phyloP scores from a whole-genome alignment of 2,329 filamentous ascomycete species.

The Fusarium haematococcum region DNA sequence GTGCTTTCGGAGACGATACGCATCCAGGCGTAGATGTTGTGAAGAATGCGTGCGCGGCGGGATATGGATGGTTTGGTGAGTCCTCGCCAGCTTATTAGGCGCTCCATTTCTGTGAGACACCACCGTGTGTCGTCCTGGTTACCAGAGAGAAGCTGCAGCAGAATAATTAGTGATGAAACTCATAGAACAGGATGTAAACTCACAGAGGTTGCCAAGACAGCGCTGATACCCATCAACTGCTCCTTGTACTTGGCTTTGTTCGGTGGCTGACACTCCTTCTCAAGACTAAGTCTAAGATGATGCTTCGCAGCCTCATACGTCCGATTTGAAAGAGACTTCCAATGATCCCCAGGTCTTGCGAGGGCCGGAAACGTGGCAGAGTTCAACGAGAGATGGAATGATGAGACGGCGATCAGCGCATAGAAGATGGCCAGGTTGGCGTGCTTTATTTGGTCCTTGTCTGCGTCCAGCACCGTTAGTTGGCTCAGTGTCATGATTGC shows the following conservation, averaged over 20 bases:
- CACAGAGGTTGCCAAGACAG: conserved; percentile 34
- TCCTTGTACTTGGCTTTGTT: conserved; percentile 39
- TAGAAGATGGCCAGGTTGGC: conserved; percentile 34
- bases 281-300: conserved; percentile 33
- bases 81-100: conserved; percentile 34
- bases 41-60: conserved; percentile 31
- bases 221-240: conserved; percentile 35
- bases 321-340: conserved; percentile 14
- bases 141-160: conserved; percentile 17
- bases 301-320: conserved; percentile 40
- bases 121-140: conserved; percentile 32
- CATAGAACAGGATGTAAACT: neutral
- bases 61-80: conserved; percentile 35
- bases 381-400: conserved; percentile 32
- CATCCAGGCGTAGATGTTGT: conserved; percentile 43
- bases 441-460: conserved; percentile 31
- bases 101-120: conserved; percentile 40
- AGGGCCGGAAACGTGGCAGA: conserved; percentile 12
- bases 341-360: conserved; percentile 17
- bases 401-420: conserved; percentile 33
- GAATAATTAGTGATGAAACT: accelerated
- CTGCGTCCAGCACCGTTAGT: conserved; percentile 28
- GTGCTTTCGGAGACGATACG: conserved; percentile 39
- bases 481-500: conserved; percentile 38
- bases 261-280: conserved; percentile 33